Evolutionary conservation across 2,329 filamentous ascomycete species (phyloP).

Genomic region (Pseudovirgaria hyperparasitica): DNA sequence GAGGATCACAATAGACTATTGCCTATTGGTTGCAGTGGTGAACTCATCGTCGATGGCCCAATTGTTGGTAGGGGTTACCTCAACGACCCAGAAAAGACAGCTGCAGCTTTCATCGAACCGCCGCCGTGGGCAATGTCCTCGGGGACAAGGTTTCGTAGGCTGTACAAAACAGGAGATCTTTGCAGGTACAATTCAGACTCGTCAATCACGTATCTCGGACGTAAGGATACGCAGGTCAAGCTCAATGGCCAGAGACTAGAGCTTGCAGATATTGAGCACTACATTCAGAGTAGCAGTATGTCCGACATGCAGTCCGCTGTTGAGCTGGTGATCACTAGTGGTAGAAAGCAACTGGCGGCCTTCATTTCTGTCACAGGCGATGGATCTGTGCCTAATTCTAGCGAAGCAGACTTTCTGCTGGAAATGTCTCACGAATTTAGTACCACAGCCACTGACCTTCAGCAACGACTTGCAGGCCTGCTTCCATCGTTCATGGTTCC

Average conservation of each 20-base stretch:
- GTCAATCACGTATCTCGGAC: slow-evolving; percentile 21
- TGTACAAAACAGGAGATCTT: slow-evolving; percentile 22
- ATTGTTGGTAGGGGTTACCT: slow-evolving; percentile 21
- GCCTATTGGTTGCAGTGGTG: slow-evolving; percentile 20
- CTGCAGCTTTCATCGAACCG: slow-evolving; percentile 15
- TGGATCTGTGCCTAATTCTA: slow-evolving; percentile 9
- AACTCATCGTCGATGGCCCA: slow-evolving; percentile 21
- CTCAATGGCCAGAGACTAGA: slow-evolving; percentile 33
- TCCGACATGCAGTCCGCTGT: slow-evolving; percentile 27
- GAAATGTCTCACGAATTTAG: slow-evolving; percentile 12
- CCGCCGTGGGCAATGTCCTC: slow-evolving; percentile 15
- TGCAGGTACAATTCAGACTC: slow-evolving; percentile 19
- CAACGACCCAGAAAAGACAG: slow-evolving; percentile 18
- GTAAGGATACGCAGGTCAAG: slow-evolving; percentile 24
- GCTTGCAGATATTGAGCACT: slow-evolving; percentile 33
- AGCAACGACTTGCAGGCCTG: slow-evolving; percentile 14
- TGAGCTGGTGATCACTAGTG: slow-evolving; percentile 23
- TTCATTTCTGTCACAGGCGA: slow-evolving; percentile 14
- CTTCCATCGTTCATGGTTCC: slow-evolving; percentile 33
- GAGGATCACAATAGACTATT: slow-evolving; percentile 18
- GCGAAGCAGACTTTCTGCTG: slow-evolving; percentile 11
- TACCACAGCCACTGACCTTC: slow-evolving; percentile 12
- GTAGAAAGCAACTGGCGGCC: slow-evolving; percentile 13
- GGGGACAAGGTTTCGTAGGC: slow-evolving; percentile 10
- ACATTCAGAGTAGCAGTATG: slow-evolving; percentile 24